A percentile compares a stretch with the other conserved stretches of the same genome.
Conservation (phyloP, 2,329 filamentous ascomycete genomes). For the Hortaea sp. region DNA sequence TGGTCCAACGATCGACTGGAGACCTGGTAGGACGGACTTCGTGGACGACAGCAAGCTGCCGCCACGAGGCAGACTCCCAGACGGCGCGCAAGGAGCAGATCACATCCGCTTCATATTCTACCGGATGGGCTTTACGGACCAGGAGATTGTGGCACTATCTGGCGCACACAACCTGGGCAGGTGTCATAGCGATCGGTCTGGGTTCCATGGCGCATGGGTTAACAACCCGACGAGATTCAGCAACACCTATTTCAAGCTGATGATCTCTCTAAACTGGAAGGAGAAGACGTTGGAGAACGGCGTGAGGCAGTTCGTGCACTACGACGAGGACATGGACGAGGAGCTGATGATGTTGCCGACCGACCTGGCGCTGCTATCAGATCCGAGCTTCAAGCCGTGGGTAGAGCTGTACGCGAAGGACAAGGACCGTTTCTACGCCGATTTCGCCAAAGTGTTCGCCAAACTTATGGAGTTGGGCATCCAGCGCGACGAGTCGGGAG, state of each 20-base stretch:
- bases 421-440: conserved; percentile 51
- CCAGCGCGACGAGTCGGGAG: conserved; percentile 42
- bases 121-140: conserved; percentile 51
- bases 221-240: conserved; percentile 44
- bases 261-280: conserved; percentile 45
- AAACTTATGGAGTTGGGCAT: conserved; percentile 55
- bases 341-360: conserved; percentile 59
- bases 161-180: conserved; percentile 49
- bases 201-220: conserved; percentile 48
- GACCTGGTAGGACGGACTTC: conserved; percentile 50
- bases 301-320: conserved; percentile 48
- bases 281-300: conserved; percentile 44
- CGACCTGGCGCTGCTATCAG: conserved; percentile 48
- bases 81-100: conserved; percentile 44
- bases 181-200: conserved; percentile 45
- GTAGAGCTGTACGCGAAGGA: conserved; percentile 51
- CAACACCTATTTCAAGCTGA: conserved; percentile 48
- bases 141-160: conserved; percentile 48
- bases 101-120: conserved; percentile 48
- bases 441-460: conserved; percentile 49
- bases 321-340: conserved; percentile 46
- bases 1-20: conserved; percentile 48
- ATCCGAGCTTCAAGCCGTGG: conserved; percentile 45
- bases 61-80: conserved; percentile 47
- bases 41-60: conserved; percentile 52